phyloP scores from a whole-genome alignment of 768 basidiomycete genomes.

The Hydnum rufescens region DNA sequence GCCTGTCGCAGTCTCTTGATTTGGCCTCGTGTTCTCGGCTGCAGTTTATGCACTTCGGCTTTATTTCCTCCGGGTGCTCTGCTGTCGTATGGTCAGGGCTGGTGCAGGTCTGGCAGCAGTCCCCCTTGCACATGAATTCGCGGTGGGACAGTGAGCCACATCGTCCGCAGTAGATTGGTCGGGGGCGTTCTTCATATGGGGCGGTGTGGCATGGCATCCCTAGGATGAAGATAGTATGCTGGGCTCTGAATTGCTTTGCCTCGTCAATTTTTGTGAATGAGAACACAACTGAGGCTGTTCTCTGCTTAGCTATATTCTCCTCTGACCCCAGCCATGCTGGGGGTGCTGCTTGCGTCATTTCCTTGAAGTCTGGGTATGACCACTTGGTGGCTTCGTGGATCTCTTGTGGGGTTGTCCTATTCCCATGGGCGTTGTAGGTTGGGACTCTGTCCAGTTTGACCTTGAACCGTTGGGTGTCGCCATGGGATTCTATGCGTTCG shows the following conservation, averaged over 20 bases:
- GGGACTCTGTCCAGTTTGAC: not conserved
- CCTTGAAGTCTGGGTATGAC: not conserved
- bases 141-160: not conserved
- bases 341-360: not conserved
- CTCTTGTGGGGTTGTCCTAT: not conserved
- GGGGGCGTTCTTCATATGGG: not conserved
- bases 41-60: constrained; percentile 1
- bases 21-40: not conserved
- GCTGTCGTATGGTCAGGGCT: not conserved
- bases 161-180: not conserved
- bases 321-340: not conserved
- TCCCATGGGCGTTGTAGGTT: not conserved
- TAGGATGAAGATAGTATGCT: not conserved
- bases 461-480: not conserved
- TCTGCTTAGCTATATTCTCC: not conserved
- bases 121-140: not conserved
- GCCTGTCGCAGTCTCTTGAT: not conserved
- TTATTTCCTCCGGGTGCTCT: not conserved
- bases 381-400: not conserved
- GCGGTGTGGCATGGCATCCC: not conserved
- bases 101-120: not conserved
- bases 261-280: not conserved
- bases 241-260: not conserved
- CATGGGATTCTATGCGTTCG: not conserved
- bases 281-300: not conserved